These are phyloP conservation scores for Meyerozyma guilliermondii DNA, from an alignment of 1,139 yeast species.

Conservation along the genomic window DNA sequence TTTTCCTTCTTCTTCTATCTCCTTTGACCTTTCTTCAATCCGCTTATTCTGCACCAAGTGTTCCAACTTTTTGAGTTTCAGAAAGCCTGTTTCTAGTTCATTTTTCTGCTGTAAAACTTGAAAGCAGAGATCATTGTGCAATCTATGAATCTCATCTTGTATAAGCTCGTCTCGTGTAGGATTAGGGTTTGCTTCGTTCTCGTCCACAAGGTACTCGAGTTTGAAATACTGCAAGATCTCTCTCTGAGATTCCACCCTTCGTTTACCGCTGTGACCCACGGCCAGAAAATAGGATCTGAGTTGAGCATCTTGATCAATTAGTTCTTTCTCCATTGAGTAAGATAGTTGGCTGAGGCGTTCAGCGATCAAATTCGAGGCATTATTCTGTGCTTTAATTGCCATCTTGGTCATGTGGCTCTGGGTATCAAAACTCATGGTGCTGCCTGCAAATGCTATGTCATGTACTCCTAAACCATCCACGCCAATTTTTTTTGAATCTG, in stretches of 20 bases:
- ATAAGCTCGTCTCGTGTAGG: constrained; percentile 27
- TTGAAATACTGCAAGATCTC: constrained; percentile 31
- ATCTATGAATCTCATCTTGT: constrained; percentile 40
- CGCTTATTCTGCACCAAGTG: constrained; percentile 11
- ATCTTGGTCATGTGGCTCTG: constrained; percentile 34
- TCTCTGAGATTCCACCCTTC: constrained; percentile 31
- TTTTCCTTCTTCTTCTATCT: neutral
- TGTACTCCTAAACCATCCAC: neutral
- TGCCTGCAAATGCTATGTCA: constrained; percentile 5
- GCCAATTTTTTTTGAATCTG: neutral
- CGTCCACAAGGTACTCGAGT: constrained; percentile 32
- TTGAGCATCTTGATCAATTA: constrained; percentile 33
- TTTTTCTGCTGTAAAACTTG: constrained; percentile 32
- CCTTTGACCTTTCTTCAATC: constrained; percentile 3
- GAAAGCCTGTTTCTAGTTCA: constrained; percentile 19
- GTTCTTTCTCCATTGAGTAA: constrained; percentile 36
- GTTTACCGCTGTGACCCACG: constrained; percentile 20
- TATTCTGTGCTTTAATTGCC: constrained; percentile 32
- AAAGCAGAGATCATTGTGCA: constrained; percentile 36
- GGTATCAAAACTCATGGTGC: constrained; percentile 32
- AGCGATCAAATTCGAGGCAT: constrained; percentile 31
- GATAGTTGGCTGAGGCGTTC: constrained; percentile 39
- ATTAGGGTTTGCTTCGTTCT: constrained; percentile 15
- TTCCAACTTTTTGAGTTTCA: constrained; percentile 13
- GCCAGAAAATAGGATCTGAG: constrained; percentile 26